Evolutionary conservation across 2,329 filamentous ascomycete genomes (phyloP), one percentile per base, ranked within the genome.

Genomic region (Cladophialophora yegresii): DNA sequence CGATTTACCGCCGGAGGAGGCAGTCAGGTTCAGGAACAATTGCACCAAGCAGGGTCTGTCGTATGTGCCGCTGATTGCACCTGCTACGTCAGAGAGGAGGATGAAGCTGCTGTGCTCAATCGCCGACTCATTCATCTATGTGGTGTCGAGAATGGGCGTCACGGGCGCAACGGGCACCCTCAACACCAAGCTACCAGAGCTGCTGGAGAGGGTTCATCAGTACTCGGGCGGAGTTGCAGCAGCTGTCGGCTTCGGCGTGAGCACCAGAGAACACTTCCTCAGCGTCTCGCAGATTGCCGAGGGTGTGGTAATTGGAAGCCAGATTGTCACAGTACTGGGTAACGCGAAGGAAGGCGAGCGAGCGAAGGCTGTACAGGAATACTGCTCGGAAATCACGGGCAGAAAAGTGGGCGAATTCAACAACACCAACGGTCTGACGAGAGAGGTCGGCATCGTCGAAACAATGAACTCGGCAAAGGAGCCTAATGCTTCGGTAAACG

Each of bases 61-160:
- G 5, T 99, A 98, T 76, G 90, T 99, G 13, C 95, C 95, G n/a
- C 83, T 99, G 59, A 97, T 99, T 72, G 93, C 95, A 0, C 95
- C 95, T 6, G 87, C 93, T 10, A 98, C 95, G 1, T 96, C 92
- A 6, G 92, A 97, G 72, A 84, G 87, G 69, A 90, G 95, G 73
- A 96, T 99, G 93, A 93, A 91, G 80, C 85, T 97, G 47, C 88
- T 99, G 12, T 99, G 95, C 85, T 88, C 91, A 77, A 93, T 99
- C 68, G 95, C 95, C 74, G 93, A 98, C 79, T 97, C 93, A 3
- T 99, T 98, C 82, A 96, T 99, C 79, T 99, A 99, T 77, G 93
- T 99, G 67, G 95, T 99, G 62, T 98, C 93, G 28, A 86, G 93
- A 72, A 96, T 96, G 89, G 95, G 95, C 72, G 93, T 98, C 62